Percentiles rank a stretch among this genome's conserved stretches.
Conservation (phyloP, 495 filamentous ascomycete genomes). For the Penicillium bovifimosum region DNA sequence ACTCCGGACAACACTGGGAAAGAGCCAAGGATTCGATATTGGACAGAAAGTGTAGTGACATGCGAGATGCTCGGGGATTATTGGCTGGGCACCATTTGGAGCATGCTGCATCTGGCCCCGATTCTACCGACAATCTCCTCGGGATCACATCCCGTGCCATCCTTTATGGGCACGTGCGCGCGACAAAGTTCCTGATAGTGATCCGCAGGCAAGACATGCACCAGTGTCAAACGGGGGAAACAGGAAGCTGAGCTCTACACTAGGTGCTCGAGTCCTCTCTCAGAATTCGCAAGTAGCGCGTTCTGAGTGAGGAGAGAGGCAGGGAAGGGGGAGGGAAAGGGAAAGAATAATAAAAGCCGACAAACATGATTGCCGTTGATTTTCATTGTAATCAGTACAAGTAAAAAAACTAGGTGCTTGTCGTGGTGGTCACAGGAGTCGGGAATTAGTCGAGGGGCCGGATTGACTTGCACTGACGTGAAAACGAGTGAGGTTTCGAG, state of each 20-base stretch:
- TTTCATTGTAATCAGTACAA: constrained; percentile 9
- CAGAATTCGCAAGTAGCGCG: constrained; percentile 40
- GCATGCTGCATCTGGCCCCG: too few species aligned
- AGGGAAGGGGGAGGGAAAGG: constrained; percentile 11
- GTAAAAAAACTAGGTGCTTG: constrained; percentile 4
- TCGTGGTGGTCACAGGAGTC: neutral
- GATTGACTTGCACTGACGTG: neutral
- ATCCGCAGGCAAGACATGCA: too few species aligned
- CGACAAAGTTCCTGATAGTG: too few species aligned
- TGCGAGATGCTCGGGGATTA: too few species aligned
- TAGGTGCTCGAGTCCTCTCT: constrained; percentile 32
- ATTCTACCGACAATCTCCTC: too few species aligned
- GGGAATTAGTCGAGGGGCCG: neutral
- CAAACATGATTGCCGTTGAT: neutral
- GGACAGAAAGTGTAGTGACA: too few species aligned
- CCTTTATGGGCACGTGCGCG: too few species aligned
- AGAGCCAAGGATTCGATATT: too few species aligned
- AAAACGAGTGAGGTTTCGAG: neutral
- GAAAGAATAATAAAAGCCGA: constrained; percentile 3
- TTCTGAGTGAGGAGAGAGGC: constrained; percentile 39
- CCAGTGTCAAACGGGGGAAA: too few species aligned
- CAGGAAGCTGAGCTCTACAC: neutral
- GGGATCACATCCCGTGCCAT: too few species aligned
- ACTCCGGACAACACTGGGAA: neutral
- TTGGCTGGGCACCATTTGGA: too few species aligned